Evolutionary conservation across 1,284 basidiomycete species (phyloP), one percentile per base, ranked within the genome.

Genomic region (Cutaneotrichosporon sp.): DNA sequence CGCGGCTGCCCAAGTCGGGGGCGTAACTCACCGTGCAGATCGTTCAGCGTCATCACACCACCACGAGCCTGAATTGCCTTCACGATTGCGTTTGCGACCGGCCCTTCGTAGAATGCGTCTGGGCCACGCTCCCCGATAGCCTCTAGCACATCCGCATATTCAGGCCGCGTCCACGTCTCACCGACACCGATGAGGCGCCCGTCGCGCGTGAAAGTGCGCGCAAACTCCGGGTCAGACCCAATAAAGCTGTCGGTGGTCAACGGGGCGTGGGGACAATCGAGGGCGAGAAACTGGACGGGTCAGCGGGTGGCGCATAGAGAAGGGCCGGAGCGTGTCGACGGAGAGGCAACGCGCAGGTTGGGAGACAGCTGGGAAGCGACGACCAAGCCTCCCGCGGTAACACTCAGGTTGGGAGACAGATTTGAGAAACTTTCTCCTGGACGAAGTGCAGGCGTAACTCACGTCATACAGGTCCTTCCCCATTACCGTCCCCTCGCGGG

Each of bases 401-500:
- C n/a, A n/a, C n/a, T n/a, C n/a, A n/a, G n/a, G n/a, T n/a, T n/a
- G n/a, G n/a, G n/a, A n/a, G n/a, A n/a, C n/a, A n/a, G n/a, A n/a
- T n/a, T n/a, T n/a, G n/a, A n/a, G n/a, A n/a, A n/a, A n/a, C n/a
- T n/a, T n/a, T n/a, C n/a, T n/a, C n/a, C n/a, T n/a, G 10, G 7
- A 35, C 34, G 19, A 8, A 25, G 17, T n/a, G 9, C 6, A 31
- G 14, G n/a, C n/a, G n/a, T n/a, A n/a, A 57, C 52, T 66, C 55
- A 52, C 58, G 56, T 57, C 55, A 46, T 54, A 63, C 43, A 66
- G 53, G 29, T 76, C 70, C 25, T 47, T 43, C 14, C 54, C 55
- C 34, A 72, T 57, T 22, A 89, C 90, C 65, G 91, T 85, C 2
- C 83, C 87, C 43, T 82, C 80, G 27, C 60, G 35, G 4, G 65